These are phyloP conservation scores for Schizonepeta tenuifolia DNA, from an alignment of 257 asterid species.

Conservation along the genomic window DNA sequence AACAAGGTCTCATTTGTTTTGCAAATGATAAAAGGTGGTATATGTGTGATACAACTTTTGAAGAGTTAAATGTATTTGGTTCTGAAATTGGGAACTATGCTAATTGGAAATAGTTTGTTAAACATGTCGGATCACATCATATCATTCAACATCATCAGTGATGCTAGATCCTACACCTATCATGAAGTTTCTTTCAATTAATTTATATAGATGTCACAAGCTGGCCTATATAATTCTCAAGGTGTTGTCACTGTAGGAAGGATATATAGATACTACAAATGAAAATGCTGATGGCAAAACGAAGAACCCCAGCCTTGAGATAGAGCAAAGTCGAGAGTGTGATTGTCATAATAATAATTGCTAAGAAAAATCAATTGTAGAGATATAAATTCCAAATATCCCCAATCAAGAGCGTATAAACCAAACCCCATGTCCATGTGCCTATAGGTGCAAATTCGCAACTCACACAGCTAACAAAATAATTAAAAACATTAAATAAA, in stretches of 20 bases:
- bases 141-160: not conserved
- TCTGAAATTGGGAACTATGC: no score
- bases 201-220: not conserved
- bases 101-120: no score
- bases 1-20: no score
- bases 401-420: slow-evolving; percentile 27
- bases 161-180: not conserved
- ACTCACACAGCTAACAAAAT: slow-evolving; percentile 29
- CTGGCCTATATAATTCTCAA: slow-evolving; percentile 1
- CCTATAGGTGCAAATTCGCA: slow-evolving; percentile 32
- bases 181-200: not conserved
- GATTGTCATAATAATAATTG: slow-evolving; percentile 28
- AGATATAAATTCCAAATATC: slow-evolving; percentile 29
- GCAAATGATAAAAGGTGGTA: no score
- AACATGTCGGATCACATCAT: no score
- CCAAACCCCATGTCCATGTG: slow-evolving; percentile 38
- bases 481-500: not conserved
- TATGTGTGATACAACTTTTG: no score
- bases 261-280: not conserved
- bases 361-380: not conserved
- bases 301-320: slow-evolving; percentile 3
- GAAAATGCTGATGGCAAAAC: not conserved
- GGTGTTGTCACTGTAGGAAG: not conserved
- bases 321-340: not conserved
- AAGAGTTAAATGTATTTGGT: no score